These are phyloP conservation scores for Diaporthe ampelina DNA, from an alignment of 2,329 filamentous ascomycete genomes.

Conservation along the genomic window DNA sequence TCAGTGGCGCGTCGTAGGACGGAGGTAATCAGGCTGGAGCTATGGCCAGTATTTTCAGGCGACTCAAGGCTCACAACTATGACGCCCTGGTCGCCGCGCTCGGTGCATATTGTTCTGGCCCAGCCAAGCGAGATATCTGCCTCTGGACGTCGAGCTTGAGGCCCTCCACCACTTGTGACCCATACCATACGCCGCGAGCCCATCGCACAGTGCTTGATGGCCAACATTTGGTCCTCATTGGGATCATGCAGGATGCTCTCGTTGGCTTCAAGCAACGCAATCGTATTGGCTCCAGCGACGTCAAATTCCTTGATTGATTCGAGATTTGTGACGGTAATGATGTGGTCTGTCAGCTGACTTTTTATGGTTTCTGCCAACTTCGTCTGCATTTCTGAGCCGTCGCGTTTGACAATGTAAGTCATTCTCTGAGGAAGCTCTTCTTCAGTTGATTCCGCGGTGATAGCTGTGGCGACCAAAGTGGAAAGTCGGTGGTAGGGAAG, in stretches of 20 bases:
- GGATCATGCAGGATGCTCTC: background rate
- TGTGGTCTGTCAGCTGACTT: background rate
- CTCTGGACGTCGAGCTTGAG: constrained; percentile 22
- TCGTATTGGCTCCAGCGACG: background rate
- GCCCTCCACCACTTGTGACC: constrained; percentile 35
- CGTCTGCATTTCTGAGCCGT: background rate
- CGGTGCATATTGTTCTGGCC: constrained; percentile 34
- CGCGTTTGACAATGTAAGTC: background rate
- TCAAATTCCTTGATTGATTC: background rate
- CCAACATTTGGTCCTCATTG: background rate
- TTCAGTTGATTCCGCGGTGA: background rate
- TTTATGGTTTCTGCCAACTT: constrained; percentile 4
- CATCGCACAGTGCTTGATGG: background rate
- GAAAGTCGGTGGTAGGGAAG: background rate
- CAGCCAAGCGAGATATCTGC: constrained; percentile 37
- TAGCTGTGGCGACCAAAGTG: constrained; percentile 3
- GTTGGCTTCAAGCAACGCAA: background rate
- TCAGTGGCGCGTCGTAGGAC: constrained; percentile 2
- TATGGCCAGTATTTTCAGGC: constrained; percentile 7
- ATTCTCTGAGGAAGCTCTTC: background rate
- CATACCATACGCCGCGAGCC: constrained; percentile 21
- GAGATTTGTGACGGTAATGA: background rate
- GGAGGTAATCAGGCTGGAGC: background rate
- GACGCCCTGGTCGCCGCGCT: constrained; percentile 34
- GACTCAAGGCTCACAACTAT: constrained; percentile 30